Percentiles rank a stretch among this genome's conserved stretches.
Conservation (phyloP, 306 rosid genomes). For the Echinosophora koreensis region DNA sequence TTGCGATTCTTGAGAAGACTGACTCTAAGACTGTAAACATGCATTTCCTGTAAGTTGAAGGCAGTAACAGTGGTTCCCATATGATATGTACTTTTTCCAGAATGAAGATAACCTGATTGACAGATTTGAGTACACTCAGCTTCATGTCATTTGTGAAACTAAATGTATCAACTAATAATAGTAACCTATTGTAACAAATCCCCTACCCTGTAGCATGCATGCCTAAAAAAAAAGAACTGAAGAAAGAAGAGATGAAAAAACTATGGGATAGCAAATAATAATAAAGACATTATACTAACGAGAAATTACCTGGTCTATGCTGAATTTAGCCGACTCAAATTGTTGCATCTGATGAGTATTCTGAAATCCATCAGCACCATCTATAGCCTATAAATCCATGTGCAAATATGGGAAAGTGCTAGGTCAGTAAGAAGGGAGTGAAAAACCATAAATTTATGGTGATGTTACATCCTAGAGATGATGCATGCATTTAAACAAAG, state of each 20-base stretch:
- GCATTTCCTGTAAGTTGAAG: constrained; percentile 82
- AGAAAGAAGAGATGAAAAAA: constrained; percentile 26
- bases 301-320: constrained; percentile 85
- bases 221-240: not conserved
- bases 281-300: constrained; percentile 28
- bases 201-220: not conserved
- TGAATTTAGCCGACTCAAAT: constrained; percentile 82
- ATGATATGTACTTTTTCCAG: constrained; percentile 88
- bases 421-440: constrained; percentile 32
- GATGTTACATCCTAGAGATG: constrained; percentile 28
- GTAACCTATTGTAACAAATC: constrained; percentile 28
- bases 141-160: constrained; percentile 39
- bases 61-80: constrained; percentile 94
- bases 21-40: constrained; percentile 84
- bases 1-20: constrained; percentile 78
- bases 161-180: constrained; percentile 26
- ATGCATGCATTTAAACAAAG: constrained; percentile 45
- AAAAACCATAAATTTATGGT: constrained; percentile 13
- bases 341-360: constrained; percentile 83
- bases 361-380: constrained; percentile 91
- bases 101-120: constrained; percentile 77
- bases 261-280: constrained; percentile 27
- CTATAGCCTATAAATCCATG: constrained; percentile 73
- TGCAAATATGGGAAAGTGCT: constrained; percentile 40
- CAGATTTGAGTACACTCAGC: constrained; percentile 46